Conservation (phyloP, 805 yeast species). For the Candida montana region DNA sequence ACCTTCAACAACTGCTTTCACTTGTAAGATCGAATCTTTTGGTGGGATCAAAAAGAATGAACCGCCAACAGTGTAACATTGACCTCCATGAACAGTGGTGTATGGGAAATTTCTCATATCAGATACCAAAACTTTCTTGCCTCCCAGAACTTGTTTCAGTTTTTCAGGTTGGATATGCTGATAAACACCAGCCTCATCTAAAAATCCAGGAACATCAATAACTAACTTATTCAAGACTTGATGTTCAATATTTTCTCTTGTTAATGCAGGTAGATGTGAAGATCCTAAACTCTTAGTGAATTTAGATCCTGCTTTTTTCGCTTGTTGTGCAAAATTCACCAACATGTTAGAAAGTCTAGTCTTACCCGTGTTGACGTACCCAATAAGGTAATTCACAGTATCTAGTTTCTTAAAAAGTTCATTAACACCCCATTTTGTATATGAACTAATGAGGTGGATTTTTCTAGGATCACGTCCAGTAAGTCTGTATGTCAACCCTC, state of each 20-base stretch:
- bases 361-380: slow-evolving; percentile 68
- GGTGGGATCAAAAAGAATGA: slow-evolving; percentile 56
- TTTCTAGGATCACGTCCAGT: slow-evolving; percentile 18
- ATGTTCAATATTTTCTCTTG: slow-evolving; percentile 46
- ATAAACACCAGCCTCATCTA: slow-evolving; percentile 23
- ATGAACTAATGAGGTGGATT: slow-evolving; percentile 47
- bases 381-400: slow-evolving; percentile 45
- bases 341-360: slow-evolving; percentile 52
- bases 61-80: slow-evolving; percentile 55
- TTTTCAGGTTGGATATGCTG: slow-evolving; percentile 24
- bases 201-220: slow-evolving; percentile 37
- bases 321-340: slow-evolving; percentile 24
- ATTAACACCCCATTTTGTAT: slow-evolving; percentile 46
- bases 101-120: slow-evolving; percentile 27
- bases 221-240: slow-evolving; percentile 28
- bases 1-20: slow-evolving; percentile 39
- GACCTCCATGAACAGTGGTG: slow-evolving; percentile 37
- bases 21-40: slow-evolving; percentile 39
- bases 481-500: slow-evolving; percentile 28
- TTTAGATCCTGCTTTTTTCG: slow-evolving; percentile 6
- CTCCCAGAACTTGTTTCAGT: slow-evolving; percentile 28
- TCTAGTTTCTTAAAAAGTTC: slow-evolving; percentile 34
- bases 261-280: slow-evolving; percentile 61
- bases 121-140: slow-evolving; percentile 26
- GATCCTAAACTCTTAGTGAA: slow-evolving; percentile 28